Base-by-base conservation (phyloP, 805 yeast species). In the Maudiozyma serrabonitensis region DNA sequence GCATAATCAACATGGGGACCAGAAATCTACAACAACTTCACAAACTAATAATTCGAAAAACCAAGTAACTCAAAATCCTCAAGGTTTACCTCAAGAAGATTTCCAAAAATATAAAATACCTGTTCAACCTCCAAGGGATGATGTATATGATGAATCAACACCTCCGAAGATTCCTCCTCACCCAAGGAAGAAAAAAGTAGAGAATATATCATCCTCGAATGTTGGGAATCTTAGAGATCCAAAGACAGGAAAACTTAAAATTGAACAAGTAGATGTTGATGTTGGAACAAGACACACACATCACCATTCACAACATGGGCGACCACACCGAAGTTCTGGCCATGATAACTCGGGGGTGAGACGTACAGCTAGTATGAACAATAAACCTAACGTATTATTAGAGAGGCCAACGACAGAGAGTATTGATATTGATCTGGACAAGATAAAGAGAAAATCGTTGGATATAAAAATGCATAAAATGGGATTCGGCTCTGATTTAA, bases 331-430 rank as follows among this genome's bases (percentile, higher is more conserved):
- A 16, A 35, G 16, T 38, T 38, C 41, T 16, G 41, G 15, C 11
- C 28, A 31, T 28, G 37, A 31, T 15, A 25, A 12, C 26, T 11
- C 31, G 11, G 48, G 25, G 11, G 18, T 39, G 13, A 31, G 38
- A 11, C 45, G 54, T 43, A 47, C 49, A 31, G 16, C 6, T 18
- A 50, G 51, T 28, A 15, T 31, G 9, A 43, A 28, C 9, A 19
- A 38, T 7, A 18, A 23, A 7, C 43, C 49, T 11, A 46, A 39
- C 18, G 35, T 15, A 16, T 40, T 53, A 26, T 28, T 41, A 6
- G 51, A 43, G 7, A 51, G 57, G 8, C 59, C 60, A 3, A 61
- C 67, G 2, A 61, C 60, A 25, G 66, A 63, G 46, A 61, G 66
- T 45, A 59, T 61, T 35, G 59, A 60, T 34, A 43, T 63, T 13